Percentiles rank a stretch among this genome's conserved stretches.
Evolutionary conservation across 805 yeast species (phyloP).

Genomic region (Starmerella tilneyi): DNA sequence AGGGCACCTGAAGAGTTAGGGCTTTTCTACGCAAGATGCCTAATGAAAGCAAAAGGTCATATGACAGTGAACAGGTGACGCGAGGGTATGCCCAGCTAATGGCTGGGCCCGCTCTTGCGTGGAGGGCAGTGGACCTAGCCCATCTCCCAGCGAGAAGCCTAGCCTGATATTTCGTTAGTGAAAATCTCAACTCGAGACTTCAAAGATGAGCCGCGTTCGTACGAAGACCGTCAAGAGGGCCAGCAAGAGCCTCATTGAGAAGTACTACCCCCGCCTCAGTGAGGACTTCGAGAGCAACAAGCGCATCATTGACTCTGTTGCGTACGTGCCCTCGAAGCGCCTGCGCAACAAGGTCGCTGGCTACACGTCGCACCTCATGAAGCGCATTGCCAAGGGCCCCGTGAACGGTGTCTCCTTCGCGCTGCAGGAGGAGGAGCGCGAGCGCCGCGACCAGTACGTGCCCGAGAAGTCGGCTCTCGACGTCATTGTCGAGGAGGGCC

Average conservation of each 20-base stretch:
- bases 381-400: constrained; percentile 99
- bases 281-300: constrained; percentile 99
- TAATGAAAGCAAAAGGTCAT: neutral
- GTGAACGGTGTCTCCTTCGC: constrained; percentile 99
- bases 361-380: constrained; percentile 99
- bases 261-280: constrained; percentile 99
- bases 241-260: constrained; percentile 98
- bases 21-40: neutral
- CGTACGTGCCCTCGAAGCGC: constrained; percentile 98
- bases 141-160: constrained; percentile 5
- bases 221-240: constrained; percentile 99
- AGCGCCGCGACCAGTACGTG: constrained; percentile 99
- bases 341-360: constrained; percentile 99
- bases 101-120: constrained; percentile 1
- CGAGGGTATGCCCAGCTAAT: neutral
- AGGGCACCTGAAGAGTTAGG: neutral
- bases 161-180: constrained; percentile 7
- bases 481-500: constrained; percentile 88
- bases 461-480: constrained; percentile 99
- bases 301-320: constrained; percentile 97
- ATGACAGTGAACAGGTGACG: too few species aligned
- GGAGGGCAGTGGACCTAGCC: constrained; percentile 3
- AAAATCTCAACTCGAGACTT: constrained; percentile 4
- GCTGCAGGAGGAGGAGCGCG: constrained; percentile 99
- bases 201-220: constrained; percentile 92